Evolutionary conservation across 371 early-diverging fungal genomes (phyloP).

Genomic region (Synchytrium microbalum): DNA sequence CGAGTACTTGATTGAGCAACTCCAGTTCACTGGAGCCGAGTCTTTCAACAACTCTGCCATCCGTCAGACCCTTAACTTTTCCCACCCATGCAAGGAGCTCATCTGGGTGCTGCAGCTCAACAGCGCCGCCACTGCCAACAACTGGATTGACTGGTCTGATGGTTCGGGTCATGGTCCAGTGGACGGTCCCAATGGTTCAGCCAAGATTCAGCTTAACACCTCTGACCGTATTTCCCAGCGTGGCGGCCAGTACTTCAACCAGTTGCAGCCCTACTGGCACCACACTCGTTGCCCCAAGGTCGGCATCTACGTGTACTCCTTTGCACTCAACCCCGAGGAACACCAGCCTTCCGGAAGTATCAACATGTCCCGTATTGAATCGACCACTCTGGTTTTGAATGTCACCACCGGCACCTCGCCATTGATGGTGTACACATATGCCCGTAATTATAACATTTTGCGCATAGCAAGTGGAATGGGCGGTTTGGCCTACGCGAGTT

Average conservation of each 20-base stretch:
- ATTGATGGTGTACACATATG: background rate
- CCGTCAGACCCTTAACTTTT: slow-evolving; percentile 1
- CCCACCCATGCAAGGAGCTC: slow-evolving; percentile 14
- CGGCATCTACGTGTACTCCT: slow-evolving; percentile 7
- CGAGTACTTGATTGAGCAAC: slow-evolving; percentile 10
- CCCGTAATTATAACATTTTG: background rate
- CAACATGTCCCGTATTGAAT: slow-evolving; percentile 9
- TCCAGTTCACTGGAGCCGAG: slow-evolving; percentile 6
- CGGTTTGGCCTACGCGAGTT: slow-evolving; percentile 4
- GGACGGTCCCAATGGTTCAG: background rate
- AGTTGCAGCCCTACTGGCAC: background rate
- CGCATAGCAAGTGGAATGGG: background rate
- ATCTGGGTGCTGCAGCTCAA: slow-evolving; percentile 4
- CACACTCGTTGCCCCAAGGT: slow-evolving; percentile 5
- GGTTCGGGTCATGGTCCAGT: slow-evolving; percentile 13
- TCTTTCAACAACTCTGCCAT: background rate
- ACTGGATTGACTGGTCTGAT: slow-evolving; percentile 5
- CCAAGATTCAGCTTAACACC: slow-evolving; percentile 4
- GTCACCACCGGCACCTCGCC: slow-evolving; percentile 7
- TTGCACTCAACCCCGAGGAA: slow-evolving; percentile 7
- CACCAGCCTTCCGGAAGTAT: slow-evolving; percentile 6
- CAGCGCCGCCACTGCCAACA: slow-evolving; percentile 3
- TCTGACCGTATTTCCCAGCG: slow-evolving; percentile 6
- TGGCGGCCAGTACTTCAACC: background rate
- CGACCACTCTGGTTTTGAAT: background rate